Percentiles rank a stretch among this genome's conserved stretches.
Conservation (phyloP, 2,329 filamentous ascomycete genomes). For the Emergomyces orientalis region DNA sequence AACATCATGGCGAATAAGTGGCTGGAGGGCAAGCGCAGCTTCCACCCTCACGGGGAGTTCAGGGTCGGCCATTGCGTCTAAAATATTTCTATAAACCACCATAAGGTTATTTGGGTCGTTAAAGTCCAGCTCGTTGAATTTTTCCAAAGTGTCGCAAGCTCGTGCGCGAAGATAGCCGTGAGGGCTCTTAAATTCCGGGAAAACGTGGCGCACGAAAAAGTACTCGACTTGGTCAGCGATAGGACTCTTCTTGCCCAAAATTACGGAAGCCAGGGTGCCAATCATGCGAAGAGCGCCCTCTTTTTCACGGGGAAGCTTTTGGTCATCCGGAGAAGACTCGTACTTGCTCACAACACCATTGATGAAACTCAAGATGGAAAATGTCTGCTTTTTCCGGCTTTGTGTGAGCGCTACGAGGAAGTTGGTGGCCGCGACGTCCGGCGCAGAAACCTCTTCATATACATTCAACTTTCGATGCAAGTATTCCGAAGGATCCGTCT, state of each 20-base stretch:
- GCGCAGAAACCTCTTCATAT: conserved; percentile 91
- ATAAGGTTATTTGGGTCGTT: conserved; percentile 93
- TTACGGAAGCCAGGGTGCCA: conserved; percentile 84
- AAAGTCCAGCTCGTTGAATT: conserved; percentile 95
- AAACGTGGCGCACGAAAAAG: conserved; percentile 96
- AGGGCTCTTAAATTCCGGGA: conserved; percentile 89
- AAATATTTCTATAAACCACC: conserved; percentile 90
- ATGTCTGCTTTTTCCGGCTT: conserved; percentile 88
- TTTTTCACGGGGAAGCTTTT: conserved; percentile 92
- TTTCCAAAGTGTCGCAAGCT: conserved; percentile 94
- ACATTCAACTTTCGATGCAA: conserved; percentile 95
- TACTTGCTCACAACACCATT: conserved; percentile 93
- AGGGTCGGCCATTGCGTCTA: conserved; percentile 93
- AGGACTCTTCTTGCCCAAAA: conserved; percentile 94
- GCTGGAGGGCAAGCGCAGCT: conserved; percentile 85
- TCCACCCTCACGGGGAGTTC: conserved; percentile 89
- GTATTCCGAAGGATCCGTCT: conserved; percentile 91
- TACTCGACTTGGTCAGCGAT: conserved; percentile 97
- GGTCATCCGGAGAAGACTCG: conserved; percentile 69
- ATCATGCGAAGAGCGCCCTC: conserved; percentile 97
- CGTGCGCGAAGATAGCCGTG: conserved; percentile 89
- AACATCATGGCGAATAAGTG: conserved; percentile 87
- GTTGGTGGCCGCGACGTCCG: conserved; percentile 91
- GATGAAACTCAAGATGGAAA: conserved; percentile 87
- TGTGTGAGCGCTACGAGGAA: conserved; percentile 94